phyloP scores from a whole-genome alignment of 805 yeast species.

The Maudiozyma saulgeensis region DNA sequence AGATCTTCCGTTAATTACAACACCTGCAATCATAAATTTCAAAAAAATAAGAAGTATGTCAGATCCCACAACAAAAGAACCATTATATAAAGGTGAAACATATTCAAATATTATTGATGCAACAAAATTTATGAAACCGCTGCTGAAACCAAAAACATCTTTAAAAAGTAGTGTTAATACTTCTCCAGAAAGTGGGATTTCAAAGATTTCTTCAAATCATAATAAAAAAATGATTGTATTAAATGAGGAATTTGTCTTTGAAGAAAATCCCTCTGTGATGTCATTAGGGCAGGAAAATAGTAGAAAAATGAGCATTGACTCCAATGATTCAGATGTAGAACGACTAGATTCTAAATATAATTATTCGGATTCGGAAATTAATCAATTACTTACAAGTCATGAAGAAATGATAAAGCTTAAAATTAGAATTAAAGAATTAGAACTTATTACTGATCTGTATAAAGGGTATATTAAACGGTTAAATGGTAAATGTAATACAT shows the following conservation, averaged over 20 bases:
- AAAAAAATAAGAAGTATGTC: background rate
- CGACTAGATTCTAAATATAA: background rate
- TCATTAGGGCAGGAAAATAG: background rate
- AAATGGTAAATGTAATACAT: conserved; percentile 34
- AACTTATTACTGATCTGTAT: conserved; percentile 80
- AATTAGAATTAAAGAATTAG: conserved; percentile 79
- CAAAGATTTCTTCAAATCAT: background rate
- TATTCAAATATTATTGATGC: conserved; percentile 1
- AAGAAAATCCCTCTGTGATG: background rate
- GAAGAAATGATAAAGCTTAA: conserved; percentile 38
- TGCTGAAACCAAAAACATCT: conserved; percentile 2
- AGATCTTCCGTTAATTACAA: background rate
- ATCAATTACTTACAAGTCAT: conserved; percentile 14
- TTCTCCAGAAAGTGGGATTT: background rate
- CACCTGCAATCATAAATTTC: background rate
- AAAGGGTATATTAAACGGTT: conserved; percentile 72
- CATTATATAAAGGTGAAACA: background rate
- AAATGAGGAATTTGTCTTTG: background rate
- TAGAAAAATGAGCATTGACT: background rate
- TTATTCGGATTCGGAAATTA: background rate
- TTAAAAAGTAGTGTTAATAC: background rate
- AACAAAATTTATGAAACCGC: conserved; percentile 3
- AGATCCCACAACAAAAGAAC: background rate
- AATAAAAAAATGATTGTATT: background rate
- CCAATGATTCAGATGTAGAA: background rate